These are phyloP conservation scores for Candida sanyiensis DNA, from an alignment of 805 yeast species.

Conservation along the genomic window DNA sequence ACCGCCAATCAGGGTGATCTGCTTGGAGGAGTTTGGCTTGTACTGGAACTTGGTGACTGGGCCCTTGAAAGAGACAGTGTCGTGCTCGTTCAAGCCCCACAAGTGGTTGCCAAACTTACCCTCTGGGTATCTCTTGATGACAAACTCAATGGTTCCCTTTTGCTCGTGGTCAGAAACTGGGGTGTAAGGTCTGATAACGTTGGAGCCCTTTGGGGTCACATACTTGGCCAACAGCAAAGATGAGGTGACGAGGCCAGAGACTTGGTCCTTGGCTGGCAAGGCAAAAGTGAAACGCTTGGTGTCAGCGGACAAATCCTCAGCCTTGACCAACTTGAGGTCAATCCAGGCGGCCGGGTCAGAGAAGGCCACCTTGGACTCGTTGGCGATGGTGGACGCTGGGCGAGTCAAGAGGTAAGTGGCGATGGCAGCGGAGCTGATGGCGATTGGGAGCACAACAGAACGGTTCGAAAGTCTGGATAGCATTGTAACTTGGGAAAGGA, in stretches of 20 bases:
- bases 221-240: conserved; percentile 77
- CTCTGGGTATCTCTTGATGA: conserved; percentile 76
- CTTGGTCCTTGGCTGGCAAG: conserved; percentile 59
- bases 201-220: conserved; percentile 76
- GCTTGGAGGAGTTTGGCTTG: conserved; percentile 77
- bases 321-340: conserved; percentile 52
- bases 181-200: conserved; percentile 75
- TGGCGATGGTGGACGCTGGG: conserved; percentile 23
- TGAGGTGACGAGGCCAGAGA: conserved; percentile 73
- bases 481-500: not conserved
- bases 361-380: conserved; percentile 44
- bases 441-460: conserved; percentile 32
- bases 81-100: conserved; percentile 64
- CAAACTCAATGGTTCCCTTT: conserved; percentile 71
- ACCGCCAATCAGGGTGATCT: conserved; percentile 84
- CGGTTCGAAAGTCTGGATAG: conserved; percentile 25
- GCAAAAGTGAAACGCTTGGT: conserved; percentile 67
- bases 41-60: conserved; percentile 90
- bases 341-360: conserved; percentile 65
- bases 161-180: conserved; percentile 69
- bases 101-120: conserved; percentile 83
- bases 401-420: conserved; percentile 31
- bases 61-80: conserved; percentile 87
- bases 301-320: conserved; percentile 49
- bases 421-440: conserved; percentile 44